Conservation (phyloP, 2,329 filamentous ascomycete species). For the Trichoderma sp. region DNA sequence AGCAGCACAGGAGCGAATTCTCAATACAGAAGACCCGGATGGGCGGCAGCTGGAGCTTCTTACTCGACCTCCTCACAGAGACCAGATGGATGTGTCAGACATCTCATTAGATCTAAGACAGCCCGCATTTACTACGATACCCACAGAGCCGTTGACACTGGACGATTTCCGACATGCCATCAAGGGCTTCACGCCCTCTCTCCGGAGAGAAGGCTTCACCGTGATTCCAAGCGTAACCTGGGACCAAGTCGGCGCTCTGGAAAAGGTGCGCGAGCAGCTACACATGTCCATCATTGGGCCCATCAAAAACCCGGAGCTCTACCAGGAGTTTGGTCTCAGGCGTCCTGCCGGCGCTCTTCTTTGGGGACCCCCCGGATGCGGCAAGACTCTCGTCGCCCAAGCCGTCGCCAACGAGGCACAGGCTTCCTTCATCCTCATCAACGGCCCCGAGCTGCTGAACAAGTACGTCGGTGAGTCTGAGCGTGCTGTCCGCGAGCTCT, state of each 20-base stretch:
- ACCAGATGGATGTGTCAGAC: slow-evolving; percentile 15
- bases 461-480: slow-evolving; percentile 98
- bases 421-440: slow-evolving; percentile 97
- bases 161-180: slow-evolving; percentile 71
- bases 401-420: slow-evolving; percentile 93
- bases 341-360: slow-evolving; percentile 84
- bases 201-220: slow-evolving; percentile 85
- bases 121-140: slow-evolving; percentile 7
- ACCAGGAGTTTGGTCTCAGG: slow-evolving; percentile 71
- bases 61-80: slow-evolving; percentile 10
- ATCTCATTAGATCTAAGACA: slow-evolving; percentile 11
- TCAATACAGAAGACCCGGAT: slow-evolving; percentile 30
- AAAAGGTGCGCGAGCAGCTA: slow-evolving; percentile 75
- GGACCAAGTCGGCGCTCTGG: slow-evolving; percentile 84
- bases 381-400: slow-evolving; percentile 94
- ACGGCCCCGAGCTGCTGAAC: slow-evolving; percentile 92
- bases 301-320: slow-evolving; percentile 77
- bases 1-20: slow-evolving; percentile 34
- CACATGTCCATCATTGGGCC: slow-evolving; percentile 83
- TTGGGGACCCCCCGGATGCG: slow-evolving; percentile 95
- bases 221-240: slow-evolving; percentile 92
- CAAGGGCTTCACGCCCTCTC: slow-evolving; percentile 60
- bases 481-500: slow-evolving; percentile 86
- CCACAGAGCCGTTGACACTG: slow-evolving; percentile 23
- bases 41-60: slow-evolving; percentile 5